Evolutionary conservation across 306 rosid genomes (phyloP), one percentile per base, ranked within the genome.

Genomic region (Castanea sativa): DNA sequence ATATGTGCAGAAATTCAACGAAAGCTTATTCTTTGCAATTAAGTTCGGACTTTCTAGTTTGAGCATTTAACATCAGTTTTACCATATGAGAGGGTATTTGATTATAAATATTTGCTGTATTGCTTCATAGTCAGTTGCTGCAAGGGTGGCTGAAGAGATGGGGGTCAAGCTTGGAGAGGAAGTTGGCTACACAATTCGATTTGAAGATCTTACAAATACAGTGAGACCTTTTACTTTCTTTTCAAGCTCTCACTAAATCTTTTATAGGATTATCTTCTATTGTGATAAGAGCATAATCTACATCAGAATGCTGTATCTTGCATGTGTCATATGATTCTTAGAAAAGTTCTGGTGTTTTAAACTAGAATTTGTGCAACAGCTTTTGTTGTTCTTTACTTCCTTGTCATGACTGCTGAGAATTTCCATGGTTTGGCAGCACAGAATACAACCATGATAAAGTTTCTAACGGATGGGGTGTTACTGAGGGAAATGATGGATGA

Each of bases 401-500:
- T 32, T 73, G 58, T 45, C 63, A 68, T 76, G 80, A 76, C 33
- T 80, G 60, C 73, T 73, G 79, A 38, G 49, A 69, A 57, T 79
- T 83, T 81, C 76, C 82, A 78, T 75, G 85, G 85, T 87, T 79
- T 75, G 97, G 89, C 94, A 86, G 93, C 81, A 63, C 92, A 92
- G 95, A 97, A 88, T 81, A 90, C 84, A 57, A 94, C 97, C 0
- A 88, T 78, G 76, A 83, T 94, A 6, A 94, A 94, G 83, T 94
- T 94, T 85, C 91, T 94, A 58, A 94, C 98, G 0, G 98, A 94
- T 35, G 98, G 97, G 29, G 97, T 94, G 69, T 86, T 94, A 35
- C 83, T 94, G 10, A 89, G 97, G 87, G 98, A 94, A 83, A 94
- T 94, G 98, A 94, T 94, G 98, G 92, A 91, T 5, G 98, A 94